These are phyloP conservation scores for Podaxis sp. DNA, from an alignment of 768 basidiomycete species.

Conservation along the genomic window DNA sequence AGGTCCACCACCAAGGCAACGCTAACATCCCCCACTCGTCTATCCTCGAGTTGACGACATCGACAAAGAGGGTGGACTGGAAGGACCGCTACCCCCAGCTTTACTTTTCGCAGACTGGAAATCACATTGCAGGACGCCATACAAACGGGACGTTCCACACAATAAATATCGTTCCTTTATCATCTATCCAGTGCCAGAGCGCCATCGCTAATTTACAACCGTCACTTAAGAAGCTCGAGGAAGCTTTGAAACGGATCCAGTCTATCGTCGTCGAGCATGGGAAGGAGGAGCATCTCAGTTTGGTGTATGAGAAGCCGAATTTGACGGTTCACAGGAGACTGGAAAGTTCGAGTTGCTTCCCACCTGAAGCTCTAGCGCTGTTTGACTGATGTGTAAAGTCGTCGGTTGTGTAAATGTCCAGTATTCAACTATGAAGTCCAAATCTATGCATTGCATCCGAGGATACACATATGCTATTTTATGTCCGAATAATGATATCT, in stretches of 20 bases:
- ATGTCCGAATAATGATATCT: constrained; percentile 3
- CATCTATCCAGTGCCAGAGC: constrained; percentile 32
- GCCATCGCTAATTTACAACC: constrained; percentile 30
- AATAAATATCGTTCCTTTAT: constrained; percentile 45
- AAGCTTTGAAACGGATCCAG: constrained; percentile 42
- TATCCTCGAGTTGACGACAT: constrained; percentile 47
- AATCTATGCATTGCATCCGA: not conserved
- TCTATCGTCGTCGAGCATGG: constrained; percentile 51
- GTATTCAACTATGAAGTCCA: not conserved
- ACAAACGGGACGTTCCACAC: constrained; percentile 47
- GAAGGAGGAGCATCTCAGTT: constrained; percentile 35
- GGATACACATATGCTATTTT: not conserved
- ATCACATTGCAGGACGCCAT: constrained; percentile 60
- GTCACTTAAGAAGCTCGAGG: constrained; percentile 35
- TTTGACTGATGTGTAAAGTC: not conserved
- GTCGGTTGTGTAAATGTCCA: not conserved
- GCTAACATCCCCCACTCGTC: constrained; percentile 36
- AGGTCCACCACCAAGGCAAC: constrained; percentile 26
- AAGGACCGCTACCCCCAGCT: constrained; percentile 61
- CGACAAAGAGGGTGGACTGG: constrained; percentile 27
- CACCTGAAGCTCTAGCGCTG: constrained; percentile 31
- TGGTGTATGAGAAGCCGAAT: constrained; percentile 6
- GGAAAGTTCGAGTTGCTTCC: constrained; percentile 39
- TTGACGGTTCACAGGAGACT: constrained; percentile 44
- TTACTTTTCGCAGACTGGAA: constrained; percentile 64